Evolutionary conservation across 2,329 filamentous ascomycete genomes (phyloP).

Genomic region (Gremmenia infestans): DNA sequence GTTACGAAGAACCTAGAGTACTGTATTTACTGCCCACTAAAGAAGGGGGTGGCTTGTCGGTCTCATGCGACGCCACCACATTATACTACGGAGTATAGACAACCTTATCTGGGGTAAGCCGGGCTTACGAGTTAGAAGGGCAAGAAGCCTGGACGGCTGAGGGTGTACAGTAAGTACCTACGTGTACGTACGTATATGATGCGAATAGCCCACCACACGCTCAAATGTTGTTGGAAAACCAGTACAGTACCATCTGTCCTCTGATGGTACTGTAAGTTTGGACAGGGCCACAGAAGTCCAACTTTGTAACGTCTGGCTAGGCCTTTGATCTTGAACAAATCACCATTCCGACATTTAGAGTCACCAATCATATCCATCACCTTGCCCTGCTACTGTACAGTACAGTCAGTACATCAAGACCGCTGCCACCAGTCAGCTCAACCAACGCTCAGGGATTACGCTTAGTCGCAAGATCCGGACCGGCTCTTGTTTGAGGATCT

Average conservation of each 20-base stretch:
- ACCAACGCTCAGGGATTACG: slow-evolving; percentile 19
- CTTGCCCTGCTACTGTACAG: not conserved
- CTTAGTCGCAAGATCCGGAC: slow-evolving; percentile 28
- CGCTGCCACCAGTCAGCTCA: slow-evolving; percentile 12
- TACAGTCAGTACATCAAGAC: not conserved
- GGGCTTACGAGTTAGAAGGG: slow-evolving; percentile 16
- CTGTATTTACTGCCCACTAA: not conserved
- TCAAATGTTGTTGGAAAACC: not conserved
- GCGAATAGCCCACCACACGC: slow-evolving; percentile 10
- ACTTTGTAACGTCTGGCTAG: slow-evolving; percentile 23
- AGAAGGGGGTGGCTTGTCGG: slow-evolving; percentile 30
- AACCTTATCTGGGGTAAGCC: slow-evolving; percentile 29
- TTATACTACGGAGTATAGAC: slow-evolving; percentile 9
- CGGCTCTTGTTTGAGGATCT: slow-evolving; percentile 29
- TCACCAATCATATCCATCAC: slow-evolving; percentile 13
- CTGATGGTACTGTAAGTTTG: slow-evolving; percentile 5
- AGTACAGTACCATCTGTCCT: slow-evolving; percentile 8
- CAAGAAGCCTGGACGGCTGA: slow-evolving; percentile 14
- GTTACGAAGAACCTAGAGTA: not conserved
- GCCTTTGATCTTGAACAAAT: slow-evolving; percentile 17
- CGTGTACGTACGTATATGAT: slow-evolving; percentile 17
- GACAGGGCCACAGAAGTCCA: slow-evolving; percentile 8
- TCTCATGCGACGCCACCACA: slow-evolving; percentile 27
- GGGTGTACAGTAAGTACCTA: no score
- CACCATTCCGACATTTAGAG: slow-evolving; percentile 20